A percentile compares a stretch with the other conserved stretches of the same genome.
Evolutionary conservation across 2,329 filamentous ascomycete species (phyloP).

Genomic region (Curvularia eragrostidis): DNA sequence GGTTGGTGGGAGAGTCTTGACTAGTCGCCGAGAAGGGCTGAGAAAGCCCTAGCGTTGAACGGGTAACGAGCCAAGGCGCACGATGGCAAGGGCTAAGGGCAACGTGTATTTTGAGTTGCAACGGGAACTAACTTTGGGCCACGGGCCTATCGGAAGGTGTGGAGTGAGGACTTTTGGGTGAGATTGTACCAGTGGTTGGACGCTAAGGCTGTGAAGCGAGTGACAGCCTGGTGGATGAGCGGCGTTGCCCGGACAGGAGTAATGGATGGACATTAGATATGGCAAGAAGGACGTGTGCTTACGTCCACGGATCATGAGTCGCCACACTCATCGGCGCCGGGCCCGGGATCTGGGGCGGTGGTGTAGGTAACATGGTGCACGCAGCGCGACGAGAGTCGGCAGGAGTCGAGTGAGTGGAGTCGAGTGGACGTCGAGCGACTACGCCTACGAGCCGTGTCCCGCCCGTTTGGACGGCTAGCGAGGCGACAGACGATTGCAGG

Average conservation of each 20-base stretch:
- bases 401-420: too few relatives aligned
- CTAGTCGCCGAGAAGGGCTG: slow-evolving; percentile 5
- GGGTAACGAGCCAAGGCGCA: slow-evolving; percentile 3
- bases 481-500: slow-evolving; percentile 23
- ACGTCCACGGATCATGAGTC: neutral
- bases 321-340: neutral
- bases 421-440: too few relatives aligned
- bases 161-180: neutral
- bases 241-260: neutral
- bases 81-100: neutral
- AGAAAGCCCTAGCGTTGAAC: slow-evolving; percentile 6
- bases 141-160: slow-evolving; percentile 3
- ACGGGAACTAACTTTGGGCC: slow-evolving; percentile 1
- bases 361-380: neutral
- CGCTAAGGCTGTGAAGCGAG: neutral
- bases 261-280: neutral
- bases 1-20: too few relatives aligned
- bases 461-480: slow-evolving; percentile 17
- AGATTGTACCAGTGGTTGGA: neutral
- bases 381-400: neutral
- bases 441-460: slow-evolving; percentile 20
- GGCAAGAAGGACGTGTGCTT: slow-evolving; percentile 1
- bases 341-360: neutral
- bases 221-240: neutral
- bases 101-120: neutral